Conservation (phyloP, 495 filamentous ascomycete genomes). For the Cairneyella variabilis region DNA sequence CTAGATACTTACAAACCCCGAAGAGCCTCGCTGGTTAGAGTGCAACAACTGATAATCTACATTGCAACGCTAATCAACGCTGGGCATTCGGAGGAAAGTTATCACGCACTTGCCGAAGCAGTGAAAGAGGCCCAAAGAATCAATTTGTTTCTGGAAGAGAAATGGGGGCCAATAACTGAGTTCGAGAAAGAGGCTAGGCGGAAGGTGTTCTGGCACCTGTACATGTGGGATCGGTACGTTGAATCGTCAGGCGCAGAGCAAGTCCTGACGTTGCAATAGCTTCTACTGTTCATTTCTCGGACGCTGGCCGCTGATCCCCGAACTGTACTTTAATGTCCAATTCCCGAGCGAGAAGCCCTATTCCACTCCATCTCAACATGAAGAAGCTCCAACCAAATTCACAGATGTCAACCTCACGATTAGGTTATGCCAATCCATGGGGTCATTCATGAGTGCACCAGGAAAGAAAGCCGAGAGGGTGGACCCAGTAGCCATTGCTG, state of each 20-base stretch:
- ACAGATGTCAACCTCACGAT: neutral
- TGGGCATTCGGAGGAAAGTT: neutral
- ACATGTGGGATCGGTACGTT: conserved; percentile 2
- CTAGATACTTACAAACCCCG: neutral
- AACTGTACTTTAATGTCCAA: neutral
- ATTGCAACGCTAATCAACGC: neutral
- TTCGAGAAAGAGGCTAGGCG: neutral
- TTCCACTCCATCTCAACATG: neutral
- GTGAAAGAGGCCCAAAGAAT: conserved; percentile 2
- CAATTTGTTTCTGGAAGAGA: neutral
- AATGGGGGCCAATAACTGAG: neutral
- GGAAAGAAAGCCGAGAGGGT: neutral
- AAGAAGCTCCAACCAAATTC: neutral
- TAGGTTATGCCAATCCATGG: neutral
- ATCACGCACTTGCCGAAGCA: neutral
- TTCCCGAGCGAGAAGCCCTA: conserved; percentile 3
- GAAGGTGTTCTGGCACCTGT: neutral
- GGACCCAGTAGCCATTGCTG: neutral
- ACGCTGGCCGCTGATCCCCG: neutral
- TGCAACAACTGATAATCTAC: neutral
- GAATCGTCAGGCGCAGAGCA: neutral
- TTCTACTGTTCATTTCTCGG: conserved; percentile 4
- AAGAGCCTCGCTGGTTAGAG: neutral
- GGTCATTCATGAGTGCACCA: neutral
- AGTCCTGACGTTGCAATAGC: neutral